A percentile compares a stretch with the other conserved stretches of the same genome.
These are phyloP conservation scores for Rubroboletus satanas DNA, from an alignment of 768 basidiomycete species.

Conservation along the genomic window DNA sequence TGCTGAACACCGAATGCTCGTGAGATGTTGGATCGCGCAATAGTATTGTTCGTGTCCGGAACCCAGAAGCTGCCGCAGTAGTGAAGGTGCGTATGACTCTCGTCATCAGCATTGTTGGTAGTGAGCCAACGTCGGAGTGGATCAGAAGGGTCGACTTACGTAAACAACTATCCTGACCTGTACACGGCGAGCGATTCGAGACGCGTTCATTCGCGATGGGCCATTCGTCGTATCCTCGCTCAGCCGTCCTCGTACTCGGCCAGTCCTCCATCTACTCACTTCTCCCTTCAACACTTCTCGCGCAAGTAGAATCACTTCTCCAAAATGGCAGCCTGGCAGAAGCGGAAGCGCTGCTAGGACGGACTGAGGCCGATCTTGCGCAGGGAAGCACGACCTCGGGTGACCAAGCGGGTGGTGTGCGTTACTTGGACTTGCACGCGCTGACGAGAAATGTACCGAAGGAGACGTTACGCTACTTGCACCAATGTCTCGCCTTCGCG, in stretches of 20 bases:
- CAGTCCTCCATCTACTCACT: constrained; percentile 59
- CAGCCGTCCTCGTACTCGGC: constrained; percentile 63
- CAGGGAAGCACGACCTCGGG: constrained; percentile 7
- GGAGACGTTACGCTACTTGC: constrained; percentile 73
- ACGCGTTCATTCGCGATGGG: constrained; percentile 16
- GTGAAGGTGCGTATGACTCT: neutral
- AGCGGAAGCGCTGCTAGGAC: constrained; percentile 58
- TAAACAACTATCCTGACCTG: constrained; percentile 7
- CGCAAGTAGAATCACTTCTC: constrained; percentile 68
- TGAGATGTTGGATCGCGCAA: too few species aligned
- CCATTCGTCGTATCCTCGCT: constrained; percentile 52
- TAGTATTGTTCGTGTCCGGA: neutral
- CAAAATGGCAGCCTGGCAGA: constrained; percentile 62
- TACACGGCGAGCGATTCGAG: neutral
- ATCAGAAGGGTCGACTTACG: neutral
- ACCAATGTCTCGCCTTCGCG: constrained; percentile 78
- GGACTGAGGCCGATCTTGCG: constrained; percentile 38
- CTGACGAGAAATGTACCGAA: constrained; percentile 33
- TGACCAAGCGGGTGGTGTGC: constrained; percentile 9
- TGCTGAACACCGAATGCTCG: too few species aligned
- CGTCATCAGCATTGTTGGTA: neutral
- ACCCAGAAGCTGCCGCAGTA: too few species aligned
- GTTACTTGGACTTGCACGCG: neutral
- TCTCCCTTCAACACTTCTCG: constrained; percentile 66
- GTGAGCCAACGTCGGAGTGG: too few species aligned